These are phyloP conservation scores for Balansia obtecta DNA, from an alignment of 2,329 filamentous ascomycete species.

Conservation along the genomic window DNA sequence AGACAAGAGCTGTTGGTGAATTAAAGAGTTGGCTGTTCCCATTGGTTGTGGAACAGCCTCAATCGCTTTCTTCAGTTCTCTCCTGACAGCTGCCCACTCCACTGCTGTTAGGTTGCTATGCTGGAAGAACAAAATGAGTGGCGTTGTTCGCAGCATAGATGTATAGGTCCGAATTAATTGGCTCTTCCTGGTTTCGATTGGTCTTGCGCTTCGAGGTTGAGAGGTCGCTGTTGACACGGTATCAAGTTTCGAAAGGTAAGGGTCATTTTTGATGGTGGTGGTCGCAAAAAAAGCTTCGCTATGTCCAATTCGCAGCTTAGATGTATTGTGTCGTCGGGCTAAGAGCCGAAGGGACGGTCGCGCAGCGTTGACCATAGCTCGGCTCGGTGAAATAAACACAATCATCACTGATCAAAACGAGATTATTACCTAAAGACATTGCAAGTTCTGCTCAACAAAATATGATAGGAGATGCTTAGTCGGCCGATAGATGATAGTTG, in stretches of 20 bases:
- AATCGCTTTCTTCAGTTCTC: constrained; percentile 32
- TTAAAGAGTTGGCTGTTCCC: constrained; percentile 10
- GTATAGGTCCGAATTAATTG: constrained; percentile 81
- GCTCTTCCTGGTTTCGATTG: constrained; percentile 76
- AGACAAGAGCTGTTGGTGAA: constrained; percentile 39
- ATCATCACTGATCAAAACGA: neutral
- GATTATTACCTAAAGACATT: neutral
- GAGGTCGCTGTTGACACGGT: constrained; percentile 42
- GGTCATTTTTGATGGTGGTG: constrained; percentile 2
- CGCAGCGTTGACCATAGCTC: constrained; percentile 8
- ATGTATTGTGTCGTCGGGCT: constrained; percentile 1
- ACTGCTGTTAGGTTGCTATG: constrained; percentile 57
- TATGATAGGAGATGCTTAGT: neutral
- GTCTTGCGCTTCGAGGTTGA: constrained; percentile 80
- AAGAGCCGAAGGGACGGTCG: constrained; percentile 12
- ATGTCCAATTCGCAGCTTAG: neutral
- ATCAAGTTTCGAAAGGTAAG: constrained; percentile 26
- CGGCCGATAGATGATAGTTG: too few species aligned
- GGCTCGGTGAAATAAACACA: constrained; percentile 2
- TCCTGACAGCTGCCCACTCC: constrained; percentile 39
- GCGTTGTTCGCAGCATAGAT: constrained; percentile 73
- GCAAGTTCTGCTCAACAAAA: too few species aligned
- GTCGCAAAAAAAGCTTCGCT: constrained; percentile 14
- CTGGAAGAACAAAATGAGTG: constrained; percentile 73
- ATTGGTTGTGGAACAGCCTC: constrained; percentile 25